Conservation (phyloP, 2,329 filamentous ascomycete species). For the Penicillium sp. region DNA sequence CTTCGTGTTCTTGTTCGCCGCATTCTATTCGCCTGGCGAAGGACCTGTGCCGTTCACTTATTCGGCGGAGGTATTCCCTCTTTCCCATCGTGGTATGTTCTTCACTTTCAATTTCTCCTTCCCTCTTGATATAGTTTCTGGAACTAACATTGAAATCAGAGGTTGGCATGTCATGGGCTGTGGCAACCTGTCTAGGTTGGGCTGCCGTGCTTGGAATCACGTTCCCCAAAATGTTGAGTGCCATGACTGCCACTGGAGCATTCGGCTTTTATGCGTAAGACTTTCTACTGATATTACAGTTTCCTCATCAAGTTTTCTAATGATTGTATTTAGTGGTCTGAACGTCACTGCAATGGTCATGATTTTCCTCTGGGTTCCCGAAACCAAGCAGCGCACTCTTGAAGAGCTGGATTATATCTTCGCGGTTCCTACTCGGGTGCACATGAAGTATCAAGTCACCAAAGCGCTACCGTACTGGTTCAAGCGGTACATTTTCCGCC, state of each 20-base stretch:
- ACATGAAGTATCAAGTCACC: slow-evolving; percentile 57
- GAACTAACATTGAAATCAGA: slow-evolving; percentile 35
- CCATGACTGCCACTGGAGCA: slow-evolving; percentile 52
- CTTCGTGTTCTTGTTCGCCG: slow-evolving; percentile 64
- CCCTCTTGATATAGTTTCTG: slow-evolving; percentile 12
- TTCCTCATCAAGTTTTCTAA: slow-evolving; percentile 1
- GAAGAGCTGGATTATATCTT: slow-evolving; percentile 58
- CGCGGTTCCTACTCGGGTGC: slow-evolving; percentile 58
- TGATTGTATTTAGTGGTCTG: slow-evolving; percentile 41
- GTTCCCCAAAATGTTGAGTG: slow-evolving; percentile 48
- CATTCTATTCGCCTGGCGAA: slow-evolving; percentile 64
- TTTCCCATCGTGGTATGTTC: slow-evolving; percentile 52
- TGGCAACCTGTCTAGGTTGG: slow-evolving; percentile 49
- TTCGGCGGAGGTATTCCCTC: slow-evolving; percentile 55
- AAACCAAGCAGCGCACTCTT: slow-evolving; percentile 55
- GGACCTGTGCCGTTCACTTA: slow-evolving; percentile 56
- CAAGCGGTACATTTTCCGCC: slow-evolving; percentile 56
- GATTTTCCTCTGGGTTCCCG: slow-evolving; percentile 62
- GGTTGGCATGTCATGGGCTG: slow-evolving; percentile 48
- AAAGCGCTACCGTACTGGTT: slow-evolving; percentile 61
- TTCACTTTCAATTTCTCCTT: not conserved
- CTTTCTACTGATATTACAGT: not conserved
- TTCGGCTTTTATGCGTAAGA: slow-evolving; percentile 59
- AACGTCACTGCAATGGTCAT: slow-evolving; percentile 61
- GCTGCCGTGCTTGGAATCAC: slow-evolving; percentile 51